Percentiles rank a stretch among this genome's conserved stretches.
These are phyloP conservation scores for Metrosideros polymorpha DNA, from an alignment of 441 rosid genomes.

Conservation along the genomic window DNA sequence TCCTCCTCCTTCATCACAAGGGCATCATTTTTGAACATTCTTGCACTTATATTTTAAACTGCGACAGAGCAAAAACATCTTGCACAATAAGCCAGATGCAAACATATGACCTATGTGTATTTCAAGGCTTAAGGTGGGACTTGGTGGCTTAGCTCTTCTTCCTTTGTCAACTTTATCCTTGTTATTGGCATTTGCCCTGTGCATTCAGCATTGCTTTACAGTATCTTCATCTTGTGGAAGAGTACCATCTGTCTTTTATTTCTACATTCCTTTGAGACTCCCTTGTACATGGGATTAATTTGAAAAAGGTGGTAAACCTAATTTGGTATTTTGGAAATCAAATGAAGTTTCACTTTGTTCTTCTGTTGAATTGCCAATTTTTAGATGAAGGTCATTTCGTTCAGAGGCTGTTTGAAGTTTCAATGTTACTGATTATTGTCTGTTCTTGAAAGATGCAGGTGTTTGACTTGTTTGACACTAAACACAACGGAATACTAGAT, in stretches of 20 bases:
- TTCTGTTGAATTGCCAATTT: neutral
- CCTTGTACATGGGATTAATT: neutral
- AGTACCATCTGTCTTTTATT: neutral
- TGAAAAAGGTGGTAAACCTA: neutral
- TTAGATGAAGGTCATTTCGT: neutral
- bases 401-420: neutral
- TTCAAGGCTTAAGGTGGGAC: neutral
- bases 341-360: neutral
- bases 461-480: slow-evolving; percentile 88
- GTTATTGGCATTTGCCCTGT: neutral
- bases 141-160: neutral
- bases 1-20: neutral
- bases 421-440: neutral
- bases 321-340: neutral
- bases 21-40: neutral
- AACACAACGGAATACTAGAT: slow-evolving; percentile 91
- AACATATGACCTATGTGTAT: neutral
- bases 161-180: neutral
- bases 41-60: neutral
- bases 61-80: neutral
- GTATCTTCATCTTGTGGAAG: neutral
- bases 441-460: slow-evolving; percentile 35
- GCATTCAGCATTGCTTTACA: neutral
- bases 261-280: neutral
- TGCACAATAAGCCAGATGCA: neutral